Evolutionary conservation across 2,329 filamentous ascomycete species (phyloP).

Genomic region (Leptodontidium sp.): DNA sequence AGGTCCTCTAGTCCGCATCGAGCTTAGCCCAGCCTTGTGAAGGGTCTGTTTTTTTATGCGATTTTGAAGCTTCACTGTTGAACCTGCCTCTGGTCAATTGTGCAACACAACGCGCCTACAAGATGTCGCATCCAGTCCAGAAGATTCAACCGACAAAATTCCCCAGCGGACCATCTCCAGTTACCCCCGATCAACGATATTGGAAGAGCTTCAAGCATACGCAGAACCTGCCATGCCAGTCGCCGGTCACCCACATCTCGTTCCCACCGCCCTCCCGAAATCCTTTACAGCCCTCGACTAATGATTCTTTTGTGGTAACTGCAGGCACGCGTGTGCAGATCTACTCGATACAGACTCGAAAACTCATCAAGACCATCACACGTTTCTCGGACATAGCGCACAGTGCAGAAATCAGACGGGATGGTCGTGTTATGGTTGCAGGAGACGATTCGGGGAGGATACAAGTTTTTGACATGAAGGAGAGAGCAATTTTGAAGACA

Average conservation of each 20-base stretch:
- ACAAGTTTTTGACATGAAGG: slow-evolving; percentile 93
- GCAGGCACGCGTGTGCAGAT: slow-evolving; percentile 92
- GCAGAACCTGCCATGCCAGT: slow-evolving; percentile 87
- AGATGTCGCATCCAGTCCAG: slow-evolving; percentile 24
- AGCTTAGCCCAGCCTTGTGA: slow-evolving; percentile 19
- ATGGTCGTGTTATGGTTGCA: slow-evolving; percentile 88
- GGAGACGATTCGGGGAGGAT: slow-evolving; percentile 92
- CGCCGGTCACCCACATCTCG: slow-evolving; percentile 90
- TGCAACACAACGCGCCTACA: slow-evolving; percentile 24
- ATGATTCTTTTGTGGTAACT: slow-evolving; percentile 89
- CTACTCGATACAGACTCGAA: slow-evolving; percentile 90
- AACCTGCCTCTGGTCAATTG: slow-evolving; percentile 15
- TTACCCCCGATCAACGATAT: slow-evolving; percentile 93
- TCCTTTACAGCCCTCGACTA: slow-evolving; percentile 55
- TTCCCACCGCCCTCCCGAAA: slow-evolving; percentile 61
- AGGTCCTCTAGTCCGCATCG: neutral
- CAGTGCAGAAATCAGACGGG: slow-evolving; percentile 85
- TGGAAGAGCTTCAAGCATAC: slow-evolving; percentile 96
- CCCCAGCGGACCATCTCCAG: slow-evolving; percentile 79
- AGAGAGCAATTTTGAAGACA: slow-evolving; percentile 90
- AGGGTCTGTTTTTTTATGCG: slow-evolving; percentile 12
- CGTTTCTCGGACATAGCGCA: slow-evolving; percentile 92
- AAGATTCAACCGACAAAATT: slow-evolving; percentile 68
- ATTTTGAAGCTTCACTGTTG: slow-evolving; percentile 8
- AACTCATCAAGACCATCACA: slow-evolving; percentile 92